These are phyloP conservation scores for Xylaria sp. DNA, from an alignment of 2,329 filamentous ascomycete genomes.

Conservation along the genomic window DNA sequence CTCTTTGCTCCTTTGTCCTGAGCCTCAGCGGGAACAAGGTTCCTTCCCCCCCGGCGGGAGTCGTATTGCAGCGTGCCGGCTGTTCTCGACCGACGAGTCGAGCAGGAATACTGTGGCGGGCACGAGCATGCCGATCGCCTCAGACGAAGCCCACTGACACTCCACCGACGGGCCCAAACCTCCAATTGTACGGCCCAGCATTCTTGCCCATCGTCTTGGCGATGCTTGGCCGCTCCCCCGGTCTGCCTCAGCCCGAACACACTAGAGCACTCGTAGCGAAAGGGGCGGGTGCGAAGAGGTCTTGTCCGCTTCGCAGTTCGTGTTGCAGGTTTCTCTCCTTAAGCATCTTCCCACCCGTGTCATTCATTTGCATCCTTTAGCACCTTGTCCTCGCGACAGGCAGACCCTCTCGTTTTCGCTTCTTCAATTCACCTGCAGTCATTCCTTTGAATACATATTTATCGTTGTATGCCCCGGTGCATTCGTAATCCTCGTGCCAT, in stretches of 20 bases:
- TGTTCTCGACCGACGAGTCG: too few relatives aligned
- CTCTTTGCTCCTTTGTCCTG: too few relatives aligned
- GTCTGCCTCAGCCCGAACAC: slow-evolving; percentile 19
- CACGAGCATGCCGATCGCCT: slow-evolving; percentile 16
- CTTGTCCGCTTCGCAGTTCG: slow-evolving; percentile 8
- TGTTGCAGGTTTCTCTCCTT: slow-evolving; percentile 21
- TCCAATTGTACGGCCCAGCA: slow-evolving; percentile 21
- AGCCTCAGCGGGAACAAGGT: not conserved
- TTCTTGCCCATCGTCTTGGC: slow-evolving; percentile 27
- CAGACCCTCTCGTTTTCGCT: slow-evolving; percentile 11
- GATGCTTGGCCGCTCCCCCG: slow-evolving; percentile 26
- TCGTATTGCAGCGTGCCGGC: too few relatives aligned
- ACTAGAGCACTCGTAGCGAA: slow-evolving; percentile 17
- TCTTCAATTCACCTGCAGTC: slow-evolving; percentile 27
- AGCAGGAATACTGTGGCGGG: not conserved
- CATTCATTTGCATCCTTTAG: slow-evolving; percentile 13
- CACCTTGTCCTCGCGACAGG: slow-evolving; percentile 21
- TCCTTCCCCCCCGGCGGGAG: too few relatives aligned
- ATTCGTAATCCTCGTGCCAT: slow-evolving; percentile 23
- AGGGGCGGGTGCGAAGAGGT: slow-evolving; percentile 22
- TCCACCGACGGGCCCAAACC: slow-evolving; percentile 12
- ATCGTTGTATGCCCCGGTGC: slow-evolving; percentile 11
- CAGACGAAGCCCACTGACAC: slow-evolving; percentile 20
- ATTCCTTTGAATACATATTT: slow-evolving; percentile 24
- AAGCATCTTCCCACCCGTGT: slow-evolving; percentile 16